Evolutionary conservation across 2,329 filamentous ascomycete species (phyloP).

Genomic region (Fusarium haematococcum): DNA sequence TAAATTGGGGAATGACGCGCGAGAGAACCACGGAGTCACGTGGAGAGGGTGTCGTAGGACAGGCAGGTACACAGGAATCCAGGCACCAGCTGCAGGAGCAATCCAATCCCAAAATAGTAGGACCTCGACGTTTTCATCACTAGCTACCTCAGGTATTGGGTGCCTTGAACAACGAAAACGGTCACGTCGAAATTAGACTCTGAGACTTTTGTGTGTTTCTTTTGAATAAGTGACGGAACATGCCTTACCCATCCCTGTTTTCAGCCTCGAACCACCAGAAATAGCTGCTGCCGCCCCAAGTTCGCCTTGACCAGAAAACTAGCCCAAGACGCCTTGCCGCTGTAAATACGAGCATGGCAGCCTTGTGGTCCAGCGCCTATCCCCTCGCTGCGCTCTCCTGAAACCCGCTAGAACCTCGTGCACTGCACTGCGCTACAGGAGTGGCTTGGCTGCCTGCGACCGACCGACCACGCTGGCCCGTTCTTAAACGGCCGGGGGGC

Average conservation of each 20-base stretch:
- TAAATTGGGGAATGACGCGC: conserved; percentile 21
- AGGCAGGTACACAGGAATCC: not conserved
- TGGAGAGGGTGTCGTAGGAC: conserved; percentile 7
- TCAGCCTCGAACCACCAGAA: not conserved
- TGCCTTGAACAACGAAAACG: not conserved
- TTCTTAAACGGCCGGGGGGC: conserved; percentile 22
- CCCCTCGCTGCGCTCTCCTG: conserved; percentile 18
- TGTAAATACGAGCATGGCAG: not conserved
- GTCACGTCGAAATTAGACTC: not conserved
- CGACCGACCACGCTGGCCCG: conserved; percentile 30
- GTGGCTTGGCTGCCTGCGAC: conserved; percentile 31
- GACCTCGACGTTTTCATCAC: not conserved
- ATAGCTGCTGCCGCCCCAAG: not conserved
- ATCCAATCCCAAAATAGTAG: not conserved
- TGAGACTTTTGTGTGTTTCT: not conserved
- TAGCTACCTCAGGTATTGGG: not conserved
- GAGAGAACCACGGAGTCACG: conserved; percentile 43
- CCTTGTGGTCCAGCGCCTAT: conserved; percentile 9
- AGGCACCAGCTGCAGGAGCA: conserved; percentile 11
- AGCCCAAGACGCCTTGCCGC: not conserved
- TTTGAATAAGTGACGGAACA: not conserved
- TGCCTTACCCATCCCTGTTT: not conserved
- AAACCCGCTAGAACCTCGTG: conserved; percentile 37
- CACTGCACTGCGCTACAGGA: conserved; percentile 9
- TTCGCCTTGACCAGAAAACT: not conserved